Conservation (phyloP, 2,329 filamentous ascomycete species). For the Fusarium succisae region DNA sequence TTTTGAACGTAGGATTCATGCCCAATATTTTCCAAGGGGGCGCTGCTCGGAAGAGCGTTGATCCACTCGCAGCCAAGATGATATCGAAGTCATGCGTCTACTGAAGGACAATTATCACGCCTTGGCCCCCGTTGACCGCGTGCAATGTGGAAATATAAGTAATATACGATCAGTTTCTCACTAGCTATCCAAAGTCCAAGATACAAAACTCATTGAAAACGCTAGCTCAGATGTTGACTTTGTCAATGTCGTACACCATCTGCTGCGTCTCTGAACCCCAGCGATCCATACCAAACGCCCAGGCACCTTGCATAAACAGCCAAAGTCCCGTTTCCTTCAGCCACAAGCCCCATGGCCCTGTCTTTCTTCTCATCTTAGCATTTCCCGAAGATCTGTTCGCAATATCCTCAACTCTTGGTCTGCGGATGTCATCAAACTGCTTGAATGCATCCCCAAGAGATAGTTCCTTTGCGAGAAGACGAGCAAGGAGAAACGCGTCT, state of each 20-base stretch:
- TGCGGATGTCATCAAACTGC: not conserved
- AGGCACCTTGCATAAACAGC: not conserved
- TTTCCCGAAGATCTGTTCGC: not conserved
- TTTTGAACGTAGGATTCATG: not conserved
- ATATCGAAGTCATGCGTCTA: not conserved
- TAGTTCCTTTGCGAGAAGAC: not conserved
- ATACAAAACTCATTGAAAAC: not conserved
- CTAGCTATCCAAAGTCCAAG: accelerated
- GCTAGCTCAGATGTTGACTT: not conserved
- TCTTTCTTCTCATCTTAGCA: not conserved
- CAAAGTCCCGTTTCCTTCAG: not conserved
- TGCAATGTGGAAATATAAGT: too few species aligned
- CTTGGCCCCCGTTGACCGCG: not conserved
- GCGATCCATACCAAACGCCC: not conserved
- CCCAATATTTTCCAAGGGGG: not conserved
- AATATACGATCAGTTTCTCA: accelerated
- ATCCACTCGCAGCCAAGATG: not conserved
- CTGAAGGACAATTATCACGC: not conserved
- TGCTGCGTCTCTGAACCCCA: not conserved
- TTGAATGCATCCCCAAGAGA: not conserved
- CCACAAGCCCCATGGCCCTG: not conserved
- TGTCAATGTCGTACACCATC: slow-evolving; percentile 1
- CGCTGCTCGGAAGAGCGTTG: slow-evolving; percentile 1
- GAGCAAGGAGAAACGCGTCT: not conserved
- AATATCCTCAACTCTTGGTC: not conserved